Percentiles rank a stretch among this genome's conserved stretches.
These are phyloP conservation scores for Calocybe indica DNA, from an alignment of 768 basidiomycete genomes.

Conservation along the genomic window DNA sequence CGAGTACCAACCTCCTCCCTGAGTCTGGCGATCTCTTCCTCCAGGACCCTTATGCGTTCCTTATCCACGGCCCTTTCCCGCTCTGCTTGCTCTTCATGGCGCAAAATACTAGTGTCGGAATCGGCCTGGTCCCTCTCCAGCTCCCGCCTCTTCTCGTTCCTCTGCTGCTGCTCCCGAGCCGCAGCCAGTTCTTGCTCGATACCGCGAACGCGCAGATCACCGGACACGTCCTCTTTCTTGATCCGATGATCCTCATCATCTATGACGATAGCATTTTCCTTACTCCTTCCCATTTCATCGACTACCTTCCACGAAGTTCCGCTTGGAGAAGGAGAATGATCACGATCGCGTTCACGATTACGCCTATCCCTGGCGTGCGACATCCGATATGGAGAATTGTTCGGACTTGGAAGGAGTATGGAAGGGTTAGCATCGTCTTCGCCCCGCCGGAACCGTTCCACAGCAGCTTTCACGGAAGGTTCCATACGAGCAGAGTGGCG, in stretches of 20 bases:
- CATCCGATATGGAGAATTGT: conserved; percentile 23
- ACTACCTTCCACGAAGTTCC: no score
- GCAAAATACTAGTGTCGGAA: no score
- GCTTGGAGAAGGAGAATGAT: not conserved
- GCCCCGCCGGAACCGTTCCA: conserved; percentile 38
- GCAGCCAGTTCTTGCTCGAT: conserved; percentile 59
- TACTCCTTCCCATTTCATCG: no score
- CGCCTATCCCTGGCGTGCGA: not conserved
- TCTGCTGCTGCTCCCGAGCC: conserved; percentile 46
- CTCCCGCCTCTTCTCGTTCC: conserved; percentile 34
- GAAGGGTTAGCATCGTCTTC: conserved; percentile 47
- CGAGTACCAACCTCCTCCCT: conserved; percentile 44
- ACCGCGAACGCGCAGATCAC: conserved; percentile 43
- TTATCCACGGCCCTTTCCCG: conserved; percentile 50
- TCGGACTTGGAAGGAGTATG: conserved; percentile 42
- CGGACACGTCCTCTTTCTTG: conserved; percentile 32
- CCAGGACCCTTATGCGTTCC: conserved; percentile 54
- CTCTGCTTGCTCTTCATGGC: conserved; percentile 16
- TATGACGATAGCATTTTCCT: conserved; percentile 9
- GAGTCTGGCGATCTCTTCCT: conserved; percentile 57
- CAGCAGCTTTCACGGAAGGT: conserved; percentile 43
- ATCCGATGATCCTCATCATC: conserved; percentile 14
- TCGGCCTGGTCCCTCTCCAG: conserved; percentile 22
- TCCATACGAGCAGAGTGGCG: conserved; percentile 12
- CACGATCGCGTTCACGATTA: not conserved